Evolutionary conservation across 495 filamentous ascomycete genomes (phyloP).

Genomic region (Neurospora sp.): DNA sequence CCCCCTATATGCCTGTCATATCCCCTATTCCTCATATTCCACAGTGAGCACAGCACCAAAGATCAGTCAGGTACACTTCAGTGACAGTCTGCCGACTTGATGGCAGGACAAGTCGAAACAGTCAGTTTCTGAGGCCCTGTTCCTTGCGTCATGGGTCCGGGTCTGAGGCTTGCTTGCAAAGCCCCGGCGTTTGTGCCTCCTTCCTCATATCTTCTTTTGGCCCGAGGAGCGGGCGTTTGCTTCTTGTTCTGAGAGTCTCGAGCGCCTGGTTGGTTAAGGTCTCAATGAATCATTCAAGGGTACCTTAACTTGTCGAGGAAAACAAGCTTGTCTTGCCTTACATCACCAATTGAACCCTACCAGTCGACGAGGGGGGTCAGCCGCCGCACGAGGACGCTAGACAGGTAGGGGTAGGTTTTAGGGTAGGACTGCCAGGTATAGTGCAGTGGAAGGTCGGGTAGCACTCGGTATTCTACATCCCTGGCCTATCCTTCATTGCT

Average conservation of each 20-base stretch:
- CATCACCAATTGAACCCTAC: neutral
- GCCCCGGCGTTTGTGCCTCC: neutral
- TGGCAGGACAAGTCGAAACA: neutral
- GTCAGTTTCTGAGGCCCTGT: neutral
- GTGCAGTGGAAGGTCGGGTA: neutral
- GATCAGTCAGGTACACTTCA: neutral
- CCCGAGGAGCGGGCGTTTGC: neutral
- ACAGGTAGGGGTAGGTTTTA: neutral
- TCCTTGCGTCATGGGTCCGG: neutral
- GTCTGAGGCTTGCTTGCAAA: neutral
- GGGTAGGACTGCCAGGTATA: neutral
- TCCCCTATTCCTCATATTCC: neutral
- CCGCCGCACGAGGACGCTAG: neutral
- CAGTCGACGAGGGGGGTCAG: neutral
- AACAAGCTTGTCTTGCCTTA: neutral
- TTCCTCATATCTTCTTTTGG: neutral
- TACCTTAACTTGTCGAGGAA: neutral
- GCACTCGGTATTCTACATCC: neutral
- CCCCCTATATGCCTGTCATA: neutral
- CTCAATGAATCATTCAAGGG: neutral
- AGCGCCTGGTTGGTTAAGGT: neutral
- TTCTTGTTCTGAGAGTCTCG: neutral
- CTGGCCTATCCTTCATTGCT: neutral
- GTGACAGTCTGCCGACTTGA: neutral
- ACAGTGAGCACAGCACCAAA: neutral